Evolutionary conservation across 345 rosid genomes (phyloP).

Genomic region (Trapa incisa): DNA sequence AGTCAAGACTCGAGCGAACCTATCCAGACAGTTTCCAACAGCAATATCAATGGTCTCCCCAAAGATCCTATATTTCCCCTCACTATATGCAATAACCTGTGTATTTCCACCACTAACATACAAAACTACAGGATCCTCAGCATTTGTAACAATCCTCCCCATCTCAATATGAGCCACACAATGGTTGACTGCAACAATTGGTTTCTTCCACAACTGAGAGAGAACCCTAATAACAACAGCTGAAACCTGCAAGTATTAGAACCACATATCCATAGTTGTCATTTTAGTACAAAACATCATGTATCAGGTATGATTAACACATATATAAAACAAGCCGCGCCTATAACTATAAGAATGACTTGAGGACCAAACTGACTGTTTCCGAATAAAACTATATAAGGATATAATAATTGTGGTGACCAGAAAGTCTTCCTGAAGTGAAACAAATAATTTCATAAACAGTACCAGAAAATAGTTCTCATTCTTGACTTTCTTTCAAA

Average conservation of each 20-base stretch:
- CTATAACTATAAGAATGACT: no score
- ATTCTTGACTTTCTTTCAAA: no score
- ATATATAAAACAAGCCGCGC: no score
- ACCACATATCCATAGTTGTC: no score
- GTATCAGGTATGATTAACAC: no score
- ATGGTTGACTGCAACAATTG: slow-evolving; percentile 78
- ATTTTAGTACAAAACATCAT: no score
- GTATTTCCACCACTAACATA: slow-evolving; percentile 99
- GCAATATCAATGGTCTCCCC: slow-evolving; percentile 99
- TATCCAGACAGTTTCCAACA: slow-evolving; percentile 94
- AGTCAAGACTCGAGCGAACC: slow-evolving; percentile 80
- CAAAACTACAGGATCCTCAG: slow-evolving; percentile 82
- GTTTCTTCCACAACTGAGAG: slow-evolving; percentile 86
- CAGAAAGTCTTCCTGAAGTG: no score
- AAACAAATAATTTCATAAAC: no score
- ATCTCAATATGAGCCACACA: slow-evolving; percentile 98
- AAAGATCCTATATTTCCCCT: slow-evolving; percentile 79
- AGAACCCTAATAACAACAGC: slow-evolving; percentile 67
- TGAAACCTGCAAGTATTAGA: slow-evolving; percentile 37
- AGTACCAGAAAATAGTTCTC: no score
- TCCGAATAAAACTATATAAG: no score
- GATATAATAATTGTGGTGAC: no score
- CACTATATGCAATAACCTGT: slow-evolving; percentile 94
- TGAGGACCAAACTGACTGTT: no score
- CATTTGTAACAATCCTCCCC: slow-evolving; percentile 92